phyloP scores from a whole-genome alignment of 129 eudicot species.

The Escallonia herrerae region DNA sequence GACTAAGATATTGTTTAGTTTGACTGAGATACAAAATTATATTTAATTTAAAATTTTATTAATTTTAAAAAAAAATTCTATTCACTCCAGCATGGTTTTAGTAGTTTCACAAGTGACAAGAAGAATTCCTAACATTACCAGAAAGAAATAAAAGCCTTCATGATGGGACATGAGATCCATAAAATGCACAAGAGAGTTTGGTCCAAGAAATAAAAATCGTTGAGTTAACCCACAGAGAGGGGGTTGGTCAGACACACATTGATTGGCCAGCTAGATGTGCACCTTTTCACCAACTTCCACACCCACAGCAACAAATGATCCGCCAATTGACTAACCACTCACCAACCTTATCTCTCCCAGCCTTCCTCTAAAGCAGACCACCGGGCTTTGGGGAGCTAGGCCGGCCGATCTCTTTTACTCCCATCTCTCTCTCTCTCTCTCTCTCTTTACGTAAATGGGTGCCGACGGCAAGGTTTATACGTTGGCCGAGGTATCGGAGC shows the following conservation, averaged over 20 bases:
- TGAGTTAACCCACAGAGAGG: neutral
- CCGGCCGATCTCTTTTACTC: neutral
- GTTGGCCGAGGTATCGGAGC: slow-evolving; percentile 68
- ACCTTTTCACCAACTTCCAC: slow-evolving; percentile 4
- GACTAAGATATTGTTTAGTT: too few relatives aligned
- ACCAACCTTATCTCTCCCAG: slow-evolving; percentile 6
- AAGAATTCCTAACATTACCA: too few relatives aligned
- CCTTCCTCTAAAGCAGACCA: neutral
- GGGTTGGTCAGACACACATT: neutral
- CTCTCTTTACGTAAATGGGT: slow-evolving; percentile 16
- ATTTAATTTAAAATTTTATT: too few relatives aligned
- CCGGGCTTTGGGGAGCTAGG: neutral
- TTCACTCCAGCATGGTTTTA: too few relatives aligned
- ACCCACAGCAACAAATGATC: neutral
- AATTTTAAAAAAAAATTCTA: too few relatives aligned
- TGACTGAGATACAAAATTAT: too few relatives aligned
- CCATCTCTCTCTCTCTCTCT: neutral
- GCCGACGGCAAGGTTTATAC: slow-evolving; percentile 38
- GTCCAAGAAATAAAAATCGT: too few relatives aligned
- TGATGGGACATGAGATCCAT: too few relatives aligned
- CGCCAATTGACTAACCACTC: slow-evolving; percentile 1
- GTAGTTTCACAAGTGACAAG: too few relatives aligned
- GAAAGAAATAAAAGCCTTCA: too few relatives aligned
- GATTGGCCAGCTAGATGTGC: slow-evolving; percentile 1
- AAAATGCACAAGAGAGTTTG: too few relatives aligned